Evolutionary conservation across 441 rosid species (phyloP).

Genomic region (Arabidopsis hybrid): DNA sequence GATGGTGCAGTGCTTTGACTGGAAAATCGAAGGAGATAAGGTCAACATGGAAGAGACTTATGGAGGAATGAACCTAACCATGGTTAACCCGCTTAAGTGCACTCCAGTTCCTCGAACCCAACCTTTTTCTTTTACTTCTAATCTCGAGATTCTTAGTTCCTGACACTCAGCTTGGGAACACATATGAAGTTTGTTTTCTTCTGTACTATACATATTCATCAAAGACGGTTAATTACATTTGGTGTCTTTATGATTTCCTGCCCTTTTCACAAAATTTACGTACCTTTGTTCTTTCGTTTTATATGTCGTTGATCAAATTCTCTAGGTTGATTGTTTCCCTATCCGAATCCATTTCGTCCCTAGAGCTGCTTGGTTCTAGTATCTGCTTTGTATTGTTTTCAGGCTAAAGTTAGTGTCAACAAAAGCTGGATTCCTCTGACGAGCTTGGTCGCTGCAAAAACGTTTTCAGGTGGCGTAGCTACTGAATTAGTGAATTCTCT

Average conservation of each 20-base stretch:
- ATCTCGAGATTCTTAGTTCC: too few relatives aligned
- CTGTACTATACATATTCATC: too few relatives aligned
- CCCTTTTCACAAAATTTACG: background rate
- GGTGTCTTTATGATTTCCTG: too few relatives aligned
- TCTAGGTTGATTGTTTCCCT: background rate
- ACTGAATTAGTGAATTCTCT: background rate
- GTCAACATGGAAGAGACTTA: background rate
- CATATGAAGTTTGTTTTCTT: too few relatives aligned
- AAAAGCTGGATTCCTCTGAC: background rate
- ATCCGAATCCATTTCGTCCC: background rate
- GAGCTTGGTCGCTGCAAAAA: background rate
- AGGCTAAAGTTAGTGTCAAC: background rate
- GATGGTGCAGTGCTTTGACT: too few relatives aligned
- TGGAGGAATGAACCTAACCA: background rate
- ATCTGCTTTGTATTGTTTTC: background rate
- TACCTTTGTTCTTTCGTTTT: background rate
- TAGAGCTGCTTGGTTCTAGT: background rate
- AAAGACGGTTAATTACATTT: too few relatives aligned
- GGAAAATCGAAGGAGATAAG: too few relatives aligned
- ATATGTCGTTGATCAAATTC: background rate
- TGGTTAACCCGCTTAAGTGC: background rate
- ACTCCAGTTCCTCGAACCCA: too few relatives aligned
- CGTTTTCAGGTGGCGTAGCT: background rate
- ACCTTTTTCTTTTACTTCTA: too few relatives aligned
- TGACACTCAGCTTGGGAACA: too few relatives aligned